Conservation (phyloP, 2,329 filamentous ascomycete species). For the Cyanodermella asteris region DNA sequence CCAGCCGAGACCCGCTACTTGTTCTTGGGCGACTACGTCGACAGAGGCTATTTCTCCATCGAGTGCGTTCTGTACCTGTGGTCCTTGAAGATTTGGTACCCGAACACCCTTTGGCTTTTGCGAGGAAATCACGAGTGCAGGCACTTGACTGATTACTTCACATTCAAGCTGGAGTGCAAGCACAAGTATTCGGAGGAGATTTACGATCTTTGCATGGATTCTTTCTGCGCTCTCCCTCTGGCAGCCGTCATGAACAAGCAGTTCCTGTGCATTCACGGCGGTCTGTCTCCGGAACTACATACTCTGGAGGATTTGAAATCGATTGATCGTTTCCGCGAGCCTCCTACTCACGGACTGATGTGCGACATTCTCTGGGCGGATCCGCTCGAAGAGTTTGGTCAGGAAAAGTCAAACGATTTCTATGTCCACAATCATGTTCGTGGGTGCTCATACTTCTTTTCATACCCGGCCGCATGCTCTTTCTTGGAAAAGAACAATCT, state of each 20-base stretch:
- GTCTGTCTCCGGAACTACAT: conserved; percentile 84
- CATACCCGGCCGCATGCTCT: conserved; percentile 85
- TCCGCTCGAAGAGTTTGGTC: conserved; percentile 90
- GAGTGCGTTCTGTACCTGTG: conserved; percentile 97
- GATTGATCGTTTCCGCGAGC: conserved; percentile 96
- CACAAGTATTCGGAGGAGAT: conserved; percentile 96
- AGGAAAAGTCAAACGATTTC: conserved; percentile 95
- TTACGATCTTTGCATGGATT: conserved; percentile 96
- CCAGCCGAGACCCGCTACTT: conserved; percentile 90
- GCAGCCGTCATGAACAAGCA: conserved; percentile 99
- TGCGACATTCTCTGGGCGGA: conserved; percentile 99
- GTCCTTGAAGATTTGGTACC: conserved; percentile 98
- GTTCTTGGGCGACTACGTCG: conserved; percentile 94
- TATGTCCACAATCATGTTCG: conserved; percentile 97
- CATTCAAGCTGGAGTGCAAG: conserved; percentile 98
- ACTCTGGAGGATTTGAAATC: conserved; percentile 84
- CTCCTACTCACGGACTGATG: conserved; percentile 93
- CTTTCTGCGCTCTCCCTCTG: conserved; percentile 81
- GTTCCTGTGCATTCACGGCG: conserved; percentile 94
- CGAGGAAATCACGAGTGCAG: conserved; percentile 97
- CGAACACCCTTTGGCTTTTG: conserved; percentile 87
- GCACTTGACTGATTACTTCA: conserved; percentile 98
- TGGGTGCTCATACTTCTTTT: conserved; percentile 98
- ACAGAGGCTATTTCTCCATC: conserved; percentile 96
- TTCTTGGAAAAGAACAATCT: conserved; percentile 99